Base-by-base conservation (phyloP, 805 yeast species). In the Kurtzmaniella cleridarum region DNA sequence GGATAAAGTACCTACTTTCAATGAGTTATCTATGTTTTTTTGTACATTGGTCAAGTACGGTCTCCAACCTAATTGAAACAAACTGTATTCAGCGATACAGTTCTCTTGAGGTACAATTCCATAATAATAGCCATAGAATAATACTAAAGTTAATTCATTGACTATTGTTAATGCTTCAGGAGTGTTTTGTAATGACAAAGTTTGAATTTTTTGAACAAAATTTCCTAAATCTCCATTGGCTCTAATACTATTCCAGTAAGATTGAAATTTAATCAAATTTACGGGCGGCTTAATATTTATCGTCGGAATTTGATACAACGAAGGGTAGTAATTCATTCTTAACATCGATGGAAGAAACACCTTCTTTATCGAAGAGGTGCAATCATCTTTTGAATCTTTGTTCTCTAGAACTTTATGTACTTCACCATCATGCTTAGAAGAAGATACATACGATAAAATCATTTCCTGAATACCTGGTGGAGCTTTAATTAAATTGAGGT, bases 391-490 rank as follows among this genome's bases (percentile, higher is more conserved):
- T 31, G 41, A 43, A 24, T 39, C 43, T 12, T 51, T 42, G 43
- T 49, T 48, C 15, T 48, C 42, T n/a, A 64, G 53, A 16, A 63
- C 41, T 32, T 50, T 51, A 26, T 51, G 51, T 37, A 47, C 53
- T 20, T 54, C 51, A 30, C 32, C 39, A 11, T 15, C 10, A 11
- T 44, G 39, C 30, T 55, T 53, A 44, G 69, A 55, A 20, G 60
- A 55, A 2, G 71, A 58, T 3, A 67, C 55, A 40, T 58, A 66
- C 0, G 69, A 60, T n/a, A 66, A 47, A 3, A 64, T 59, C 35
- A 67, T 57, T 41, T 64, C 66, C 46, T 69, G 73, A 17, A 69
- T 58, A 8, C 74, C 74, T 9, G 72, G 66, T 3, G 74, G 72
- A 16, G 62, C 42, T 35, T 47, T 58, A 16, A 60, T 49, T 36